Conservation (phyloP, 768 basidiomycete species). For the Russula lepida region DNA sequence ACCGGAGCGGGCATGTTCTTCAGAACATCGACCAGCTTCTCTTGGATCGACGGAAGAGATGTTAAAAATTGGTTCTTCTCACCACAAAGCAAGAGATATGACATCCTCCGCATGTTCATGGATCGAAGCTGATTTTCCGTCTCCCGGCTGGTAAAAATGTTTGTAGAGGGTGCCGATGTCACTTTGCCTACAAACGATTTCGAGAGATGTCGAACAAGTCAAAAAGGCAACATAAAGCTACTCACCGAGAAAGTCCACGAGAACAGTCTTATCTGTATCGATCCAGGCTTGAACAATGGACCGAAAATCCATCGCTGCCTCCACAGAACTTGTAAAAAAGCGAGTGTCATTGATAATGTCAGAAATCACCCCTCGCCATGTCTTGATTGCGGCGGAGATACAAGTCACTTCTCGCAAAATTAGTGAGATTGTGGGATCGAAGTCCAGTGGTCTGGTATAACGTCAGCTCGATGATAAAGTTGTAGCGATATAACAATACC, state of each 20-base stretch:
- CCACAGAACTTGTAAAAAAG: constrained; percentile 69
- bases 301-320: constrained; percentile 58
- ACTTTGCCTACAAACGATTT: constrained; percentile 49
- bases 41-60: constrained; percentile 89
- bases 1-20: constrained; percentile 70
- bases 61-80: constrained; percentile 89
- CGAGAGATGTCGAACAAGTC: constrained; percentile 22
- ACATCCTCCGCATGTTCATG: constrained; percentile 77
- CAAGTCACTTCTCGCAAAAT: constrained; percentile 74
- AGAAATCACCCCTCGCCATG: constrained; percentile 72
- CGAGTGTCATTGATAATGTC: constrained; percentile 82
- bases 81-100: constrained; percentile 76
- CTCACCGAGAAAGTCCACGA: constrained; percentile 76
- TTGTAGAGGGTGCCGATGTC: constrained; percentile 79
- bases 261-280: constrained; percentile 78
- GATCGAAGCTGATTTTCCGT: constrained; percentile 87
- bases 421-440: constrained; percentile 56
- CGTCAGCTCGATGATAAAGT: constrained; percentile 9
- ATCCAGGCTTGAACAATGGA: constrained; percentile 72
- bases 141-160: constrained; percentile 93
- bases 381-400: constrained; percentile 67
- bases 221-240: constrained; percentile 20
- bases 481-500: constrained; percentile 33
- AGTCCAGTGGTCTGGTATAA: constrained; percentile 61
- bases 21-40: constrained; percentile 90